Base-by-base conservation (phyloP, 2,329 filamentous ascomycete species). In the Apiospora malaysiana region DNA sequence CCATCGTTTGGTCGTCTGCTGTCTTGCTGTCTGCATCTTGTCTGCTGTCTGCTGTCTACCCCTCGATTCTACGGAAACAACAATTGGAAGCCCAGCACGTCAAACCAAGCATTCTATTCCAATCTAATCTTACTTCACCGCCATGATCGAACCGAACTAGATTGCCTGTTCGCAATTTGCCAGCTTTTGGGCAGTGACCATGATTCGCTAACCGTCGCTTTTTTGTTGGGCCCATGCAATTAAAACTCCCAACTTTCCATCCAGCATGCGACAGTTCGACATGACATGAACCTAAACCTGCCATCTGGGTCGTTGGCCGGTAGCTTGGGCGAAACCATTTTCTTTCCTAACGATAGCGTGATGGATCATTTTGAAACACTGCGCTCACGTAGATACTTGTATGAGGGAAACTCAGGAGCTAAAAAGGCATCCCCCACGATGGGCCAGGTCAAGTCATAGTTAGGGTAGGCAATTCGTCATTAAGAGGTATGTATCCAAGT, bases 221-320 rank as follows among this genome's bases (percentile, higher is more conserved):
- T 37, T 59, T 37, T 5, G 51, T 10, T 59, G 51, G 56, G 56
- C 12, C 27, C 51, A 37, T 10, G 27, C 51, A 21, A 59, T 37
- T 59, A 59, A 21, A 37, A 16, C n/a, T 59, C 51, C n/a, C 18
- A 37, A 32, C 16, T 59, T 59, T 32, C 51, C 16, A 32, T 18
- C 32, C 51, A n/a, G 14, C 51, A 59, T 25, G 16, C 51, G 1
- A 21, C 16, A n/a, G 7, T 59, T 59, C 56, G 12, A 12, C 56
- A 40, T 40, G 56, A 40, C 56, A n/a, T n/a, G 56, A 63, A 63
- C 56, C 56, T 40, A 63, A 63, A 40, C 56, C 56, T 63, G 32
- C 21, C 7, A 16, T 14, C 9, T 9, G 56, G 56, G 56, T 63
- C 56, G 32, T 40, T 7, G 18, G 6, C 18, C 37, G 32, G 9